Conservation (phyloP, 2,329 filamentous ascomycete species). For the Xylariaceae sp. region DNA sequence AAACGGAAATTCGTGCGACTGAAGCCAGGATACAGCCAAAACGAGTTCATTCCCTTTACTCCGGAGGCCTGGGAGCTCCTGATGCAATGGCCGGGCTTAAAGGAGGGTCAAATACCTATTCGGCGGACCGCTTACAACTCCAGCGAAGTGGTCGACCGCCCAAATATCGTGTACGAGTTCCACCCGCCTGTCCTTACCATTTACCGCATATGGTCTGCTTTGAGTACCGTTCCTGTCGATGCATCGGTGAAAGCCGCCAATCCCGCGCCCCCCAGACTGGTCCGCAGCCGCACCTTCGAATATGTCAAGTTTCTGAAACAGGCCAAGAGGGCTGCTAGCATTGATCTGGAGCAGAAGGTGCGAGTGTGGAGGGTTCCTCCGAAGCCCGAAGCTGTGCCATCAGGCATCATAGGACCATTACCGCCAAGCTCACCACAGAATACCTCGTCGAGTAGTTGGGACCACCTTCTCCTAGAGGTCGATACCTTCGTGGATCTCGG, state of each 20-base stretch:
- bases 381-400: constrained; percentile 29
- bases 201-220: constrained; percentile 64
- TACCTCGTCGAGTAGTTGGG: constrained; percentile 27
- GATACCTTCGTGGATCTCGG: constrained; percentile 56
- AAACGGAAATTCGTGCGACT: constrained; percentile 61
- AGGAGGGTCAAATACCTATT: constrained; percentile 62
- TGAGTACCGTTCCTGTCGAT: constrained; percentile 48
- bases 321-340: constrained; percentile 60
- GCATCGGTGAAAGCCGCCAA: constrained; percentile 54
- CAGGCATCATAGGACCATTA: constrained; percentile 29
- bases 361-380: constrained; percentile 64
- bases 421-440: constrained; percentile 18
- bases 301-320: constrained; percentile 70
- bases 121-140: constrained; percentile 73
- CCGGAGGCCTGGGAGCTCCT: constrained; percentile 75
- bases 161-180: constrained; percentile 72
- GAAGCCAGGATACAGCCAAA: constrained; percentile 54
- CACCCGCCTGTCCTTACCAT: constrained; percentile 80
- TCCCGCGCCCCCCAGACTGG: constrained; percentile 55
- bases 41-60: constrained; percentile 71
- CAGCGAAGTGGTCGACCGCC: constrained; percentile 43
- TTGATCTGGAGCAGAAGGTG: constrained; percentile 65
- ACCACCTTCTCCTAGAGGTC: constrained; percentile 51
- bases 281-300: constrained; percentile 62
- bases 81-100: constrained; percentile 73